Percentiles rank a stretch among this genome's conserved stretches.
Conservation (phyloP, 176 grass and related monocot species). For the Raddia distichophylla region DNA sequence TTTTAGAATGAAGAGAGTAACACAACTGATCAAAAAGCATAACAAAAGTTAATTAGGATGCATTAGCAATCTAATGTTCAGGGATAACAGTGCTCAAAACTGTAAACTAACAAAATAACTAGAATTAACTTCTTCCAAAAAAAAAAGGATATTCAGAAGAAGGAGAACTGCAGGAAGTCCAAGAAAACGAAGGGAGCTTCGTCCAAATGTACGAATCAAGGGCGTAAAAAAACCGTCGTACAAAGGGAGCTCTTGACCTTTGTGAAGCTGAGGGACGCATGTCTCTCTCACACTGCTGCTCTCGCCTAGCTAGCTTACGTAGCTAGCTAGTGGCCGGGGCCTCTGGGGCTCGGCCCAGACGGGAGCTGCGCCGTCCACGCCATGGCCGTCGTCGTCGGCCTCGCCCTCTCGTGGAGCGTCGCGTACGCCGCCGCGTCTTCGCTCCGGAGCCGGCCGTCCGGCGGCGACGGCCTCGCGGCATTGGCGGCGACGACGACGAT, state of each 20-base stretch:
- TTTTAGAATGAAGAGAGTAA: too few species aligned
- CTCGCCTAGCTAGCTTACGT: neutral
- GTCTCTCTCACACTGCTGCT: neutral
- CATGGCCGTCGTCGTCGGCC: constrained; percentile 31
- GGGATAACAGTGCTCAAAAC: neutral
- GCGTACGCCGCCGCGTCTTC: constrained; percentile 22
- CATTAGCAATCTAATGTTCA: neutral
- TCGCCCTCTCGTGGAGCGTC: constrained; percentile 22
- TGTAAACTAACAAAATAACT: neutral
- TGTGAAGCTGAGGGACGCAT: neutral
- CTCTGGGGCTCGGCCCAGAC: constrained; percentile 44
- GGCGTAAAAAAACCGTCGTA: constrained; percentile 24
- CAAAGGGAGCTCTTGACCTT: constrained; percentile 43
- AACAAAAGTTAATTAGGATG: neutral
- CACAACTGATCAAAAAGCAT: too few species aligned
- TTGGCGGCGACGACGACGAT: neutral
- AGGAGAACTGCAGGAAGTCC: neutral
- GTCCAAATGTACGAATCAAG: constrained; percentile 41
- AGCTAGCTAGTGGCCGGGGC: constrained; percentile 48
- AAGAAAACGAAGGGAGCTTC: constrained; percentile 31
- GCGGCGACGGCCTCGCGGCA: constrained; percentile 27
- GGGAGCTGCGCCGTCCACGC: constrained; percentile 56
- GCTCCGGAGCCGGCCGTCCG: neutral
- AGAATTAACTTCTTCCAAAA: neutral
- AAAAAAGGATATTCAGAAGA: neutral